Conservation (phyloP, 352 stramenopile species). For the Pythium scleroteichum region DNA sequence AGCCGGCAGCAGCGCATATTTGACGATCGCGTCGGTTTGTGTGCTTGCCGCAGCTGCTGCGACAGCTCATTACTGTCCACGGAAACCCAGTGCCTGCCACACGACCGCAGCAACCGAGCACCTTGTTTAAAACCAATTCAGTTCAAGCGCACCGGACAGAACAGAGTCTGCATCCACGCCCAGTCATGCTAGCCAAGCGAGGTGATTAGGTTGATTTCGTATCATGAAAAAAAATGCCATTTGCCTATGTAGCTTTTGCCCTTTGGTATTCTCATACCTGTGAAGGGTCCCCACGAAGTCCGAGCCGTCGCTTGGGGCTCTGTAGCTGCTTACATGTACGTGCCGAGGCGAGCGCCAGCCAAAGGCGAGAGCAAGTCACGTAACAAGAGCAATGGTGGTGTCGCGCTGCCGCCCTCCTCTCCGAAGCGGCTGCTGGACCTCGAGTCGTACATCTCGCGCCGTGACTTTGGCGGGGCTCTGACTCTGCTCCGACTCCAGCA, state of each 20-base stretch:
- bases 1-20: not conserved
- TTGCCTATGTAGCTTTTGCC: no score
- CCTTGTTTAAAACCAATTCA: not conserved
- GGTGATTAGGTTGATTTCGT: not conserved
- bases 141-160: not conserved
- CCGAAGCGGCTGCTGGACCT: constrained; percentile 33
- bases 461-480: constrained; percentile 50
- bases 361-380: not conserved
- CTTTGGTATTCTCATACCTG: no score
- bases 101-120: not conserved
- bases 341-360: not conserved
- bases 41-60: not conserved
- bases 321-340: no score
- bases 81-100: not conserved
- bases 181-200: not conserved
- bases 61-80: not conserved
- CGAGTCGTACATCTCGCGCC: constrained; percentile 40
- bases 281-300: no score
- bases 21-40: not conserved
- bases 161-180: not conserved
- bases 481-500: constrained; percentile 38
- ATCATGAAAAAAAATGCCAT: not conserved
- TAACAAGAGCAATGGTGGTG: not conserved
- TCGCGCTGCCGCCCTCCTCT: not conserved
- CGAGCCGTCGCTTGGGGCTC: no score